Percentiles rank a stretch among this genome's conserved stretches.
Conservation (phyloP, 2,329 filamentous ascomycete species). For the Diaporthe sp. region DNA sequence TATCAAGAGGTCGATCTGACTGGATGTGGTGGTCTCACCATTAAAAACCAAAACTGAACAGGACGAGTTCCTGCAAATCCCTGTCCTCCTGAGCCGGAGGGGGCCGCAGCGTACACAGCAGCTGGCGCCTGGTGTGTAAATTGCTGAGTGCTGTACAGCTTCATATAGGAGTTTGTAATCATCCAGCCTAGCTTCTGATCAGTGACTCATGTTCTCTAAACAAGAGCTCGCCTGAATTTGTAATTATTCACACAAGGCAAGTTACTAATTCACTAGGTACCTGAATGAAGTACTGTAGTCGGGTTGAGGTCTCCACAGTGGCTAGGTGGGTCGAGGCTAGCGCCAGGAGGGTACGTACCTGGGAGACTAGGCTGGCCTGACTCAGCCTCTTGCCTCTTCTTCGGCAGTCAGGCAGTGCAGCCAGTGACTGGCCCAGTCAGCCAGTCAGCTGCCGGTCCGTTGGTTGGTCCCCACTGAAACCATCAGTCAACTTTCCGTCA, state of each 20-base stretch:
- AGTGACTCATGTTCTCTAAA: not conserved
- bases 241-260: not conserved
- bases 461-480: not conserved
- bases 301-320: not conserved
- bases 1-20: not conserved
- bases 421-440: not conserved
- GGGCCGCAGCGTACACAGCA: not conserved
- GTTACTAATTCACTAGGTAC: not conserved
- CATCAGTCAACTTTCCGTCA: not conserved
- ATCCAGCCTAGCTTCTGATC: not conserved
- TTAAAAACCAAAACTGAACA: too few species aligned
- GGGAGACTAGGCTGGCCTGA: not conserved
- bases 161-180: not conserved
- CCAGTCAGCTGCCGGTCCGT: not conserved
- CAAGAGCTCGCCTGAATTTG: not conserved
- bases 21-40: not conserved
- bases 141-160: not conserved
- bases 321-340: not conserved
- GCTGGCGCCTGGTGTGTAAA: not conserved
- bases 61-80: too few species aligned
- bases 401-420: constrained; percentile 1
- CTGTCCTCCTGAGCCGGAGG: not conserved
- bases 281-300: not conserved
- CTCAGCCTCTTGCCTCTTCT: not conserved
- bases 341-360: not conserved